Evolutionary conservation across 2,329 filamentous ascomycete species (phyloP).

Genomic region (Fusarium circinatum): DNA sequence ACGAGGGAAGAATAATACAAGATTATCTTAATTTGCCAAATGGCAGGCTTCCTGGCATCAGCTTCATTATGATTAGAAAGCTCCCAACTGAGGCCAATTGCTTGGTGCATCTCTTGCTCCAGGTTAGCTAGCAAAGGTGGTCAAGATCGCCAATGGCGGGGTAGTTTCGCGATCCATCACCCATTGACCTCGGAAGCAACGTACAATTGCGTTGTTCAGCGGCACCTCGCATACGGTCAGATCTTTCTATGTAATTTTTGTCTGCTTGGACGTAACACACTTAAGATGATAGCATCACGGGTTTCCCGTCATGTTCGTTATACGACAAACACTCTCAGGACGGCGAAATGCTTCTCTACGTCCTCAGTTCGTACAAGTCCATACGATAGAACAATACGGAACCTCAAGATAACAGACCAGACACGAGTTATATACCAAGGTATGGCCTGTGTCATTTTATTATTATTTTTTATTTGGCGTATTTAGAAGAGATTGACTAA

Average conservation of each 20-base stretch:
- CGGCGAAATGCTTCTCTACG: not conserved
- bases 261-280: not conserved
- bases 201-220: not conserved
- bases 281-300: not conserved
- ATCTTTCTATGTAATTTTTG: too few species aligned
- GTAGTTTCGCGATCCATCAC: not conserved
- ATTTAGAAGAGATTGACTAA: not conserved
- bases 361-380: not conserved
- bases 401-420: conserved; percentile 42
- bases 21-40: not conserved
- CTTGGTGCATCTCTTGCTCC: not conserved
- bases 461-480: not conserved
- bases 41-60: too few species aligned
- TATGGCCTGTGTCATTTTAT: not conserved
- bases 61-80: not conserved
- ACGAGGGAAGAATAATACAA: not conserved
- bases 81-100: not conserved
- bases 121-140: not conserved
- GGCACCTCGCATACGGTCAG: not conserved
- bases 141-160: not conserved
- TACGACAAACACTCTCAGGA: not conserved
- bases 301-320: not conserved
- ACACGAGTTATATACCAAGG: conserved; percentile 53
- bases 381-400: conserved; percentile 47
- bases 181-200: not conserved